Evolutionary conservation across 2,329 filamentous ascomycete species (phyloP).

Genomic region (Colletotrichum sp.): DNA sequence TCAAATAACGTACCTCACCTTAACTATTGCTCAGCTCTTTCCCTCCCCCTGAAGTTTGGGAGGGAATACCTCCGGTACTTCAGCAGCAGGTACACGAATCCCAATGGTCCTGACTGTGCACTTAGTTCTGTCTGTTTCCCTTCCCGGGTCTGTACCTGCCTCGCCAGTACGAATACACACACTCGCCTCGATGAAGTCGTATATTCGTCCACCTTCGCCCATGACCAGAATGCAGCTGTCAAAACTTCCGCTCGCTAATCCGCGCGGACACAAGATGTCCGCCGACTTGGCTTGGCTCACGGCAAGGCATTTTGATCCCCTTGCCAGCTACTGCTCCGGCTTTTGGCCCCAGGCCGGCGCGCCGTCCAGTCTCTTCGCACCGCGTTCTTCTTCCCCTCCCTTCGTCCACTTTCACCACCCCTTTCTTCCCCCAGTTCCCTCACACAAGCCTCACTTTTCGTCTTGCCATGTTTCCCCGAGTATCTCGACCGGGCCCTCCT

Average conservation of each 20-base stretch:
- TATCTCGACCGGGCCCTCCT: background rate
- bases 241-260: background rate
- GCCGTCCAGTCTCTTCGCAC: background rate
- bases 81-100: background rate
- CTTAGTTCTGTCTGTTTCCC: background rate
- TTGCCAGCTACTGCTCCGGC: background rate
- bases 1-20: background rate
- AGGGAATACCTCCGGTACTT: background rate
- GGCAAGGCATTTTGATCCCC: background rate
- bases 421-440: background rate
- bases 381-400: background rate
- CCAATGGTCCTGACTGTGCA: background rate
- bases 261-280: background rate
- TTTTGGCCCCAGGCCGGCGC: background rate
- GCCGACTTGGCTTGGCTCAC: background rate
- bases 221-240: background rate
- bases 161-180: background rate
- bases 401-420: background rate
- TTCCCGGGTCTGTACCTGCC: background rate
- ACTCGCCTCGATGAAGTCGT: background rate
- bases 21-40: background rate
- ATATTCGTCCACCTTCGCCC: background rate
- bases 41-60: background rate
- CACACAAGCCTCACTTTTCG: background rate
- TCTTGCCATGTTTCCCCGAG: background rate